Evolutionary conservation across 768 basidiomycete species (phyloP).

Genomic region (Phylloporus arenicola): DNA sequence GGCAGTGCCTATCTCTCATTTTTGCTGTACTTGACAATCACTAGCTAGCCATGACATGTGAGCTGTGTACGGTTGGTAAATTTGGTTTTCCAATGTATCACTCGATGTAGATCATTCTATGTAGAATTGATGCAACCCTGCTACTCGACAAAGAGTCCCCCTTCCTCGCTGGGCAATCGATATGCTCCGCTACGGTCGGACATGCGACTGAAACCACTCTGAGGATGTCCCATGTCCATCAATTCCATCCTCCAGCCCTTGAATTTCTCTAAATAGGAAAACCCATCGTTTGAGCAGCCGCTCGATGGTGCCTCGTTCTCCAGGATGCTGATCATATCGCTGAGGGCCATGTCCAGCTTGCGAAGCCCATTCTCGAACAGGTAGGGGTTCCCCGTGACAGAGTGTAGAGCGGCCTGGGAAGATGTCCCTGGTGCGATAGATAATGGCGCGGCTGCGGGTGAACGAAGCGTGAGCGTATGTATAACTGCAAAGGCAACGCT

Average conservation of each 20-base stretch:
- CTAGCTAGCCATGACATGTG: neutral
- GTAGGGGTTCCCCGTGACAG: neutral
- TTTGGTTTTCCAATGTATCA: slow-evolving; percentile 6
- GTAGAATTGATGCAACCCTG: neutral
- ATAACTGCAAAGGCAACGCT: no score
- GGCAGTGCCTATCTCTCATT: slow-evolving; percentile 1
- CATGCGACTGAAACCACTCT: neutral
- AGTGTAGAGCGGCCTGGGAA: neutral
- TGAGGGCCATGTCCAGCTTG: neutral
- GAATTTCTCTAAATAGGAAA: neutral
- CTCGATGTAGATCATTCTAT: neutral
- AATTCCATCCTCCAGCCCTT: neutral
- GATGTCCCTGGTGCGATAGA: neutral
- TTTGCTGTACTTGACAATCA: slow-evolving; percentile 5
- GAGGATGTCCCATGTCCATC: no score
- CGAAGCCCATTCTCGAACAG: neutral
- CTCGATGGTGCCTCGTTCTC: neutral
- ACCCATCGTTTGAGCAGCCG: no score
- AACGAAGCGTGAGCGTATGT: no score
- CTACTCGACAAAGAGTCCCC: slow-evolving; percentile 27
- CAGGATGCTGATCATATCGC: neutral
- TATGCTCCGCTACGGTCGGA: neutral
- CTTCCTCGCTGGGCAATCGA: slow-evolving; percentile 5
- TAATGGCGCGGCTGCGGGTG: no score
- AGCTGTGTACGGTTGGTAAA: slow-evolving; percentile 10